phyloP scores from a whole-genome alignment of 768 basidiomycete genomes.

The Termitomyces sp. region DNA sequence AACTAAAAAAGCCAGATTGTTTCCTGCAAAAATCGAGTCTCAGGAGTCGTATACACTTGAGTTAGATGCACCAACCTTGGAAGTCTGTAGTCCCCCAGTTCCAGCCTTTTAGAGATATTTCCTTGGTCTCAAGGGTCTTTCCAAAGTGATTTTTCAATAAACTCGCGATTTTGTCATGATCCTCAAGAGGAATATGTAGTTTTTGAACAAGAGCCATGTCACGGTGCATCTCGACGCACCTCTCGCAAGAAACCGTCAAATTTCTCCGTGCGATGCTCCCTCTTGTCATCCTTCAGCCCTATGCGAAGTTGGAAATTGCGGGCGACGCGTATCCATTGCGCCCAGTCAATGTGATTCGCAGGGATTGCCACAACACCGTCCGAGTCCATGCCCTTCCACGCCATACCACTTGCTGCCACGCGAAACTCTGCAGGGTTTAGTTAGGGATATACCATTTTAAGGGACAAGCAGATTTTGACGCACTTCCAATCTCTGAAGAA shows the following conservation, averaged over 20 bases:
- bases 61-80: conserved; percentile 51
- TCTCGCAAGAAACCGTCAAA: conserved; percentile 94
- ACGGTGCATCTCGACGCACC: conserved; percentile 36
- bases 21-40: conserved; percentile 42
- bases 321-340: conserved; percentile 88
- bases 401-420: conserved; percentile 85
- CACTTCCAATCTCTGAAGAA: conserved; percentile 74
- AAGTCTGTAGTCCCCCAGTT: conserved; percentile 98
- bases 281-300: conserved; percentile 42
- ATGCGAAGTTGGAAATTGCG: conserved; percentile 87
- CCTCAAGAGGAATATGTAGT: conserved; percentile 39
- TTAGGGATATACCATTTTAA: conserved; percentile 4
- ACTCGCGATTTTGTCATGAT: conserved; percentile 80
- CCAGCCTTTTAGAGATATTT: conserved; percentile 91
- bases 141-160: conserved; percentile 86
- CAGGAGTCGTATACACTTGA: not conserved
- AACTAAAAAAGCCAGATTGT: conserved; percentile 88
- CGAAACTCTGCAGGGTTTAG: conserved; percentile 62
- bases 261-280: conserved; percentile 70
- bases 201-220: not conserved
- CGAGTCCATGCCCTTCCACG: conserved; percentile 82
- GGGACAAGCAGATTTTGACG: conserved; percentile 27
- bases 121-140: conserved; percentile 79
- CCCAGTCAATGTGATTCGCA: conserved; percentile 77
- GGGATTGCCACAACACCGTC: conserved; percentile 60